A percentile compares a stretch with the other conserved stretches of the same genome.
Conservation (phyloP, 1,284 basidiomycete genomes). For the Microbotryum scabiosae region DNA sequence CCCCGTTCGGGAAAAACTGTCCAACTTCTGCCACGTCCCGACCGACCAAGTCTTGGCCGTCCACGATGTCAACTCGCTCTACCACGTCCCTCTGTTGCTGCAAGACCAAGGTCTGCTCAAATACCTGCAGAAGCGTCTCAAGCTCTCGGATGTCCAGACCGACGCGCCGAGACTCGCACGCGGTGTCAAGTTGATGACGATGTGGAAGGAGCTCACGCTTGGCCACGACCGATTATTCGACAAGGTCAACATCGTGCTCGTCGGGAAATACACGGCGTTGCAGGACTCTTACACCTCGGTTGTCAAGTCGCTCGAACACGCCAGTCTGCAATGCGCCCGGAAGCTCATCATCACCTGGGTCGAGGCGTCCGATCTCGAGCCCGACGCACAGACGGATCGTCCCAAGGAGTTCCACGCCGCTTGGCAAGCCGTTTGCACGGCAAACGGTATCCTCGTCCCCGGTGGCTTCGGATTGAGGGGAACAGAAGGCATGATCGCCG, state of each 20-base stretch:
- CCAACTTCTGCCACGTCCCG: conserved; percentile 98
- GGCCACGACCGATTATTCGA: conserved; percentile 87
- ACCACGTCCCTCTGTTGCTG: conserved; percentile 91
- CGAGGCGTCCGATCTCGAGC: conserved; percentile 88
- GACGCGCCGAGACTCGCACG: conserved; percentile 51
- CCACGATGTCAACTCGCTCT: conserved; percentile 92
- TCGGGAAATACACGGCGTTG: conserved; percentile 95
- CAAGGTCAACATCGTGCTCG: conserved; percentile 78
- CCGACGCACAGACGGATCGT: conserved; percentile 62
- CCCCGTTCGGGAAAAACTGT: conserved; percentile 88
- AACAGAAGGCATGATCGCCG: conserved; percentile 94
- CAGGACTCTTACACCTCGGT: conserved; percentile 99
- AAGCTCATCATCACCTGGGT: conserved; percentile 86
- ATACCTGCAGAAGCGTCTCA: conserved; percentile 73
- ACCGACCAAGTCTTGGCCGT: conserved; percentile 92
- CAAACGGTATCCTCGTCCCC: conserved; percentile 84
- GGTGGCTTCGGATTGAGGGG: conserved; percentile 92
- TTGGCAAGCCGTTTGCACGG: conserved; percentile 85
- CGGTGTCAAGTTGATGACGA: conserved; percentile 57
- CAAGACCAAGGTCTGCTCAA: conserved; percentile 84
- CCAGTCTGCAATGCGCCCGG: conserved; percentile 79
- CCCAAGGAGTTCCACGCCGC: conserved; percentile 93
- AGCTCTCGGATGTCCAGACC: conserved; percentile 56
- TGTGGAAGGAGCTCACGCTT: conserved; percentile 79
- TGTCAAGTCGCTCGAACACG: conserved; percentile 93